phyloP scores from a whole-genome alignment of 2,329 filamentous ascomycete species.

The Chaetomiaceae sp. region DNA sequence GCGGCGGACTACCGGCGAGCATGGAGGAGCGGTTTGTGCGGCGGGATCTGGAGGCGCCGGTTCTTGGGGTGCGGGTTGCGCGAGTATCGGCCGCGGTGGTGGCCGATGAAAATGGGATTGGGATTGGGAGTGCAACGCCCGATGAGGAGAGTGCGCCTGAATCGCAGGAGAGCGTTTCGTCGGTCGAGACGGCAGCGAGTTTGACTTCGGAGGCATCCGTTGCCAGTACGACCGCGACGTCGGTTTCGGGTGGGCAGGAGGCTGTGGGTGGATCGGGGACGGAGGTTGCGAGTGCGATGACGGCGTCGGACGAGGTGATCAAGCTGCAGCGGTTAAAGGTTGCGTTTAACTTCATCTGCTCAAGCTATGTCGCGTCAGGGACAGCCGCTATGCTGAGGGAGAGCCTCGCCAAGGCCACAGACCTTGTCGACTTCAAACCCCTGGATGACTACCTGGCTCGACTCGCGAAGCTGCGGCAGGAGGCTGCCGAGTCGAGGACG shows the following conservation, averaged over 20 bases:
- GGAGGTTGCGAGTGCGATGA: conserved; percentile 36
- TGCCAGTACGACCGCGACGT: conserved; percentile 38
- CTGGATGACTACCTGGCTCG: conserved; percentile 64
- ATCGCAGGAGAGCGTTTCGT: conserved; percentile 38
- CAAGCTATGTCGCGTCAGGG: conserved; percentile 49
- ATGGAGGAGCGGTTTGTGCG: conserved; percentile 82
- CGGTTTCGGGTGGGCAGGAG: conserved; percentile 31
- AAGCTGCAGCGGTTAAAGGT: conserved; percentile 58
- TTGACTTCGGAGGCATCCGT: conserved; percentile 34
- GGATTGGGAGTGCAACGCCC: conserved; percentile 22
- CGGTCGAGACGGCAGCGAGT: conserved; percentile 31
- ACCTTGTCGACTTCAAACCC: conserved; percentile 57
- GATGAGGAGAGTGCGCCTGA: conserved; percentile 28
- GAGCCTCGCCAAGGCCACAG: conserved; percentile 28
- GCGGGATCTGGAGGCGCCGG: conserved; percentile 67
- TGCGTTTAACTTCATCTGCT: conserved; percentile 58
- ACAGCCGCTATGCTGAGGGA: conserved; percentile 39
- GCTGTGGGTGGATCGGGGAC: conserved; percentile 2
- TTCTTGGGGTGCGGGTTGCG: conserved; percentile 55
- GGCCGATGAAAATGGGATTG: neutral
- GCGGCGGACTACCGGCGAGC: conserved; percentile 61
- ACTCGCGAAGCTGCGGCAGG: conserved; percentile 60
- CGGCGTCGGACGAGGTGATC: conserved; percentile 43
- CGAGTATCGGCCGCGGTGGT: neutral
- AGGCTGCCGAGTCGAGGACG: conserved; percentile 64